Conservation (phyloP, 306 rosid genomes). For the Vigna angularis region DNA sequence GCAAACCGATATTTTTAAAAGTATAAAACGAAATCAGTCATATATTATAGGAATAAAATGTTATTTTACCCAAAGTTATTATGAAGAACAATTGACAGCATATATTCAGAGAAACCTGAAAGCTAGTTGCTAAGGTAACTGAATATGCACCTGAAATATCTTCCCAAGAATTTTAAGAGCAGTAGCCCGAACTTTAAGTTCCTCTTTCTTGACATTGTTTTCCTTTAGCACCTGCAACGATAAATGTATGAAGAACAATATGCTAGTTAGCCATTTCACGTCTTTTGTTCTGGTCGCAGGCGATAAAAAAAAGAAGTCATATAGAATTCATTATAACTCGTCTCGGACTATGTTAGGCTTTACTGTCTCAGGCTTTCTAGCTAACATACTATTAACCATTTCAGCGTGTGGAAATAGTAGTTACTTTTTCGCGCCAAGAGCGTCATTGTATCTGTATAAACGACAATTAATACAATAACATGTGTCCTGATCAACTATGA, state of each 20-base stretch:
- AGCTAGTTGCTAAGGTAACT: background rate
- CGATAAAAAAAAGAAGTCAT: background rate
- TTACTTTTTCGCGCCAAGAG: background rate
- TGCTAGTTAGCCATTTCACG: slow-evolving; percentile 11
- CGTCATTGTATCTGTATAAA: slow-evolving; percentile 10
- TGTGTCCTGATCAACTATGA: slow-evolving; percentile 33
- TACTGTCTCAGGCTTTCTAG: background rate
- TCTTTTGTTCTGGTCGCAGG: slow-evolving; percentile 8
- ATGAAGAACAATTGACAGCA: background rate
- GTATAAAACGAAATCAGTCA: background rate
- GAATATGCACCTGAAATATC: slow-evolving; percentile 72
- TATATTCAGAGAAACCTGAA: slow-evolving; percentile 1
- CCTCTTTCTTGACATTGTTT: slow-evolving; percentile 72
- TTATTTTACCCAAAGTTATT: background rate
- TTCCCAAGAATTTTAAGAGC: slow-evolving; percentile 88
- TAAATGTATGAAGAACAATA: slow-evolving; percentile 25
- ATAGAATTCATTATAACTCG: slow-evolving; percentile 21
- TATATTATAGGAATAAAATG: background rate
- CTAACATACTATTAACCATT: slow-evolving; percentile 11
- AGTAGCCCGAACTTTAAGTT: slow-evolving; percentile 78
- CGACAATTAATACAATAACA: slow-evolving; percentile 8
- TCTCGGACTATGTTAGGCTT: slow-evolving; percentile 6
- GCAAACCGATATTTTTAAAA: background rate
- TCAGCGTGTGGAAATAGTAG: background rate
- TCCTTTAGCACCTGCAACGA: slow-evolving; percentile 78